Evolutionary conservation across 352 stramenopile species (phyloP), one percentile per base, ranked within the genome.

Genomic region (Phytophthora pini): DNA sequence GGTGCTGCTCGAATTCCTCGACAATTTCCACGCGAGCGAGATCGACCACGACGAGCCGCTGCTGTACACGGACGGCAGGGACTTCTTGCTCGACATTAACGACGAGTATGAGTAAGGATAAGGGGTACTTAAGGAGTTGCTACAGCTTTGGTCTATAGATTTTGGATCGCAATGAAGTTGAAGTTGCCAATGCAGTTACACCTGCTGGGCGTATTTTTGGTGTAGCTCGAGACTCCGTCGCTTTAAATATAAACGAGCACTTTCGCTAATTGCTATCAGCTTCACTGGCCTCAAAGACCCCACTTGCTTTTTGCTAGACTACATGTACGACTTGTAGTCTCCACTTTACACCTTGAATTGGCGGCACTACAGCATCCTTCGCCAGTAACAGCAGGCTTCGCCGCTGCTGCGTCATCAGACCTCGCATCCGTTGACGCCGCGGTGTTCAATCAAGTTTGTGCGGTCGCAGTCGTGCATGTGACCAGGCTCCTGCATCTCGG

Each of bases 11-110:
- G 55, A 65, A 44, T 70, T 70, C 62, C 44, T 70, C 22, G 43
- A 70, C 26, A 66, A 55, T n/a, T 70, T 66, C 49, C 55, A 70
- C 13, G 41, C 62, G 11, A 66, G 49, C 29, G 63, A 66, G 50
- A 66, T 71, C 48, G 49, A 71, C 41, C 48, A 58, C 47, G 38
- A 29, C 17, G 62, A 70, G 12, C 54, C 62, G n/a, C 43, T 65
- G 11, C 47, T 48, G 3, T 63, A 70, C 40, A 56, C 51, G 13
- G 38, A 56, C 9, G 48, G 54, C 32, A 39, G 32, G 17, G 43
- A 46, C 6, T 71, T 57, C 22, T 34, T 52, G 7, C 31, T 69
- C 13, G 20, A 52, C 46, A 43, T 43, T 43, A 9, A 17, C 13
- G 36, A 43, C 36, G 36, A 17, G 15, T 17, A 17, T 11, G 36